These are phyloP conservation scores for Alternaria metachromatica DNA, from an alignment of 2,329 filamentous ascomycete species.

Conservation along the genomic window DNA sequence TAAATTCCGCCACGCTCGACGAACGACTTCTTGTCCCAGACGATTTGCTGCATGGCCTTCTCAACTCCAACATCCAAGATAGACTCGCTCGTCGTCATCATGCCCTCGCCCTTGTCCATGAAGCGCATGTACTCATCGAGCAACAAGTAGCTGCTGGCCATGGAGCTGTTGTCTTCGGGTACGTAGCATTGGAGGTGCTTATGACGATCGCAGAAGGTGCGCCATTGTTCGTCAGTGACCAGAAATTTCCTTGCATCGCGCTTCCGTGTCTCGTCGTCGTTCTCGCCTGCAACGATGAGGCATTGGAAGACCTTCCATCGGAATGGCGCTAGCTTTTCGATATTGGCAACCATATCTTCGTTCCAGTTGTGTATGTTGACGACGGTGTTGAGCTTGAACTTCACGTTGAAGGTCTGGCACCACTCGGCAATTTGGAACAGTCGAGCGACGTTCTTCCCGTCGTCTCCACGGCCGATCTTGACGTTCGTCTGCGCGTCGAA, in stretches of 20 bases:
- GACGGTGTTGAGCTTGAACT: slow-evolving; percentile 11
- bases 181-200: neutral
- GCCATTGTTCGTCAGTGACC: slow-evolving; percentile 1
- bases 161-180: slow-evolving; percentile 1
- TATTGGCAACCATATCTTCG: slow-evolving; percentile 5
- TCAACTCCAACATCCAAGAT: slow-evolving; percentile 3
- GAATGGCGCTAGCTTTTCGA: slow-evolving; percentile 7
- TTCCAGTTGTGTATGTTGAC: slow-evolving; percentile 4
- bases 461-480: slow-evolving; percentile 5
- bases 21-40: slow-evolving; percentile 10
- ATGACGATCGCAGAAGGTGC: slow-evolving; percentile 1
- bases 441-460: neutral
- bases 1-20: slow-evolving; percentile 3
- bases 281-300: slow-evolving; percentile 8
- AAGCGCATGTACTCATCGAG: slow-evolving; percentile 11
- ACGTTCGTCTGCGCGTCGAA: slow-evolving; percentile 5
- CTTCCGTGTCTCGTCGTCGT: neutral
- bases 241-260: slow-evolving; percentile 5
- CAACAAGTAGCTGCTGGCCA: slow-evolving; percentile 4
- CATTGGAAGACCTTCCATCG: slow-evolving; percentile 10
- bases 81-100: neutral
- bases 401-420: slow-evolving; percentile 1
- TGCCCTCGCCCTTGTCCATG: neutral
- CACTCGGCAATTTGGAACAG: neutral
- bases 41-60: slow-evolving; percentile 1